phyloP scores from a whole-genome alignment of 352 stramenopile genomes.

The Globisporangium ultimum region DNA sequence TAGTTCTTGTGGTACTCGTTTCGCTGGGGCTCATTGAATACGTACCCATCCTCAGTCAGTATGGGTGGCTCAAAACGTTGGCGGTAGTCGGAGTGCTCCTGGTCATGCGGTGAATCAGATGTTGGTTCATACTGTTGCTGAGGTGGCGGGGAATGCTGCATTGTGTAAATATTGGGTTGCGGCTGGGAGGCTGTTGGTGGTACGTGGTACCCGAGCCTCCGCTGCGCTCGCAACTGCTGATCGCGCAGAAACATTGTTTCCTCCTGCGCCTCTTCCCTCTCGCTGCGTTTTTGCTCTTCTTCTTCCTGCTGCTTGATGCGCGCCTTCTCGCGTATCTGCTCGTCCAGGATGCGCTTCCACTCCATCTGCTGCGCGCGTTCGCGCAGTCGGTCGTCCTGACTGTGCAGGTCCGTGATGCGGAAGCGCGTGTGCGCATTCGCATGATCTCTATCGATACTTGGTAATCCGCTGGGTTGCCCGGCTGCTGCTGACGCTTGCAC shows the following conservation, averaged over 20 bases:
- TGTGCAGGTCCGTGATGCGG: slow-evolving; percentile 49
- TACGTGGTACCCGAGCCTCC: slow-evolving; percentile 21
- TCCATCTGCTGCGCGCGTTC: slow-evolving; percentile 70
- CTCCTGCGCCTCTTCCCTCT: slow-evolving; percentile 39
- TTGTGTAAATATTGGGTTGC: background rate
- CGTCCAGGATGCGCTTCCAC: slow-evolving; percentile 63
- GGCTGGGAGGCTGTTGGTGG: background rate
- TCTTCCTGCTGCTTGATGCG: slow-evolving; percentile 44
- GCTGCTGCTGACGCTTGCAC: background rate
- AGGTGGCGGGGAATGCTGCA: slow-evolving; percentile 9
- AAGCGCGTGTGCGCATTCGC: slow-evolving; percentile 43
- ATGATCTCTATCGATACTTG: slow-evolving; percentile 2
- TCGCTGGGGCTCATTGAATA: background rate
- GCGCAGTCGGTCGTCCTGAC: slow-evolving; percentile 46
- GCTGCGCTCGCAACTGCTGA: slow-evolving; percentile 59
- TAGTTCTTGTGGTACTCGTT: background rate
- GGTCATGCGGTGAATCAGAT: slow-evolving; percentile 14
- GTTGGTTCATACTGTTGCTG: slow-evolving; percentile 2
- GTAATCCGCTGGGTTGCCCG: slow-evolving; percentile 7
- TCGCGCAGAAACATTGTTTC: slow-evolving; percentile 52
- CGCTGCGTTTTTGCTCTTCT: slow-evolving; percentile 27
- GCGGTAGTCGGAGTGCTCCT: slow-evolving; percentile 1
- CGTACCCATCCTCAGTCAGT: background rate
- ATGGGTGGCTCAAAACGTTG: background rate
- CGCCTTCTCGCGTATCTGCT: slow-evolving; percentile 71